A percentile compares a stretch with the other conserved stretches of the same genome.
Conservation (phyloP, 2,329 filamentous ascomycete species). For the Tolypocladium capitatum region DNA sequence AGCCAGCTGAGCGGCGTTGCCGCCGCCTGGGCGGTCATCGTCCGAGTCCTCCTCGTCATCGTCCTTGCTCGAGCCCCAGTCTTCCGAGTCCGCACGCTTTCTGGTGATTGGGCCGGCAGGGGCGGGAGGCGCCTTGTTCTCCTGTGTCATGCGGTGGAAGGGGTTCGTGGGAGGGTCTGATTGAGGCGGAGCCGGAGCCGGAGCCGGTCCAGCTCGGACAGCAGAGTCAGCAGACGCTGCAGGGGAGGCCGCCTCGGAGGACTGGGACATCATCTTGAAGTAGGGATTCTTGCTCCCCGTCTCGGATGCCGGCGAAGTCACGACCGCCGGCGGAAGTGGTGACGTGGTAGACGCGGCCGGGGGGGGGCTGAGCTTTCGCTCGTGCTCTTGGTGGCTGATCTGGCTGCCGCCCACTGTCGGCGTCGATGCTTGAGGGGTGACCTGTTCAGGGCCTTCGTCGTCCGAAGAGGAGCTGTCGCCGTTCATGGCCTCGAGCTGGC, state of each 20-base stretch:
- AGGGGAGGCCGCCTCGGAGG: conserved; percentile 37
- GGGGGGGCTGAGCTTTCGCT: conserved; percentile 37
- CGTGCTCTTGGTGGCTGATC: conserved; percentile 39
- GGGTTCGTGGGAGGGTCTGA: conserved; percentile 75
- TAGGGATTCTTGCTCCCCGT: conserved; percentile 89
- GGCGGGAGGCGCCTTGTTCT: conserved; percentile 35
- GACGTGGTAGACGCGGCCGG: conserved; percentile 33
- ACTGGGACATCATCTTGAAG: conserved; percentile 74
- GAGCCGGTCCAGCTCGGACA: conserved; percentile 20
- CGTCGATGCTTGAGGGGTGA: conserved; percentile 48
- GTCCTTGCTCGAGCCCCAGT: conserved; percentile 67
- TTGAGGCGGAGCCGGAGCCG: conserved; percentile 20
- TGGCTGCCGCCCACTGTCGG: conserved; percentile 40
- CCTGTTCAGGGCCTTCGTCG: conserved; percentile 63
- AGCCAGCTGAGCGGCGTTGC: conserved; percentile 80
- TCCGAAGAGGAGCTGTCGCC: conserved; percentile 65
- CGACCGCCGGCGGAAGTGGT: conserved; percentile 36
- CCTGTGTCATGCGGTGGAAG: conserved; percentile 75
- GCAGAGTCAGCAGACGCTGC: conserved; percentile 30
- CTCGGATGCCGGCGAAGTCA: conserved; percentile 44
- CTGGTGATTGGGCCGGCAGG: conserved; percentile 39
- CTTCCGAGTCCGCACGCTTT: conserved; percentile 48
- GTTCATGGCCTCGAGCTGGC: conserved; percentile 65
- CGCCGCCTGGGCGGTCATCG: conserved; percentile 65
- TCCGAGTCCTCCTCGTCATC: conserved; percentile 55